Evolutionary conservation across 83 land plant species (phyloP).

Genomic region (Picea abies): DNA sequence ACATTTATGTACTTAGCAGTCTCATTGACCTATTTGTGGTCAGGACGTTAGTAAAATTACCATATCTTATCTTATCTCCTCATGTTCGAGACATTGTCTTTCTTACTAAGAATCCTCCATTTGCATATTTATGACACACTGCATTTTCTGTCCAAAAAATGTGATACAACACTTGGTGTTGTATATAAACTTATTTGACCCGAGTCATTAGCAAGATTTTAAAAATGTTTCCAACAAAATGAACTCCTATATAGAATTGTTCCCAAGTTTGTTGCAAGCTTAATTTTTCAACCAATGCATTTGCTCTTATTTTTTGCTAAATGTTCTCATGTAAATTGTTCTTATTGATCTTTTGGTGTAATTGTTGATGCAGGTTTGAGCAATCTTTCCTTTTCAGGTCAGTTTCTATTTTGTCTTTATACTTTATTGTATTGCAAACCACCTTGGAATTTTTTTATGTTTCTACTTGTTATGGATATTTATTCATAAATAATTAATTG

Average conservation of each 20-base stretch:
- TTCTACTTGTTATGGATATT: not conserved
- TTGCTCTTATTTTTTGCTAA: not conserved
- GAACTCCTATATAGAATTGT: not conserved
- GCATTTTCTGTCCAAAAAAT: not conserved
- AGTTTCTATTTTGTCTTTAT: not conserved
- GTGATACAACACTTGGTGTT: not conserved
- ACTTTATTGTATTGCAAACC: not conserved
- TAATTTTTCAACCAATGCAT: not conserved
- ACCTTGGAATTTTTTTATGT: not conserved
- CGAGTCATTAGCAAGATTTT: not conserved
- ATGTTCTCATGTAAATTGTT: not conserved
- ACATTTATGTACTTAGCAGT: too few species aligned
- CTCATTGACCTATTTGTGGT: too few species aligned
- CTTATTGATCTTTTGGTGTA: not conserved
- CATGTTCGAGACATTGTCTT: not conserved
- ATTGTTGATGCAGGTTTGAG: conserved; percentile 10
- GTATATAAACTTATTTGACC: not conserved
- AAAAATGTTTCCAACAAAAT: not conserved
- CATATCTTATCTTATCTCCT: too few species aligned
- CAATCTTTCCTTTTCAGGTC: conserved; percentile 15
- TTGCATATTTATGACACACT: not conserved
- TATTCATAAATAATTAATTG: not conserved
- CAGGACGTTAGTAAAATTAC: too few species aligned
- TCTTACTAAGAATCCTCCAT: not conserved
- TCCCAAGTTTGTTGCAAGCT: not conserved